These are phyloP conservation scores for Akanthomyces lecanii DNA, from an alignment of 2,329 filamentous ascomycete genomes.

Conservation along the genomic window DNA sequence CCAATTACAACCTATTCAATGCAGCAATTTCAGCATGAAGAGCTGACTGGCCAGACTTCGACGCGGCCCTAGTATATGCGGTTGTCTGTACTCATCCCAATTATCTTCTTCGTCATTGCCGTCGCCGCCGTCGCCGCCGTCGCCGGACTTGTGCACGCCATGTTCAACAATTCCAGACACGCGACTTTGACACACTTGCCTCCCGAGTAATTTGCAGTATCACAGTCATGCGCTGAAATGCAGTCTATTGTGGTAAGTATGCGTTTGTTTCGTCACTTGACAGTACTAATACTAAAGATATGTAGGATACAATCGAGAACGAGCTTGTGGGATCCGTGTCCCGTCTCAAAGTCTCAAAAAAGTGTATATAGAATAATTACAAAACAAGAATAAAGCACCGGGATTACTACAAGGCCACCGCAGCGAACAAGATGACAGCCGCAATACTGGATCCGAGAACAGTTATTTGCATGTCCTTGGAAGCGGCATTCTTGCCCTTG, in stretches of 20 bases:
- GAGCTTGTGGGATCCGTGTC: not conserved
- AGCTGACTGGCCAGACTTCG: not conserved
- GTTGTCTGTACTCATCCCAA: conserved; percentile 25
- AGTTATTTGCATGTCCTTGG: conserved; percentile 26
- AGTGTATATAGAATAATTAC: conserved; percentile 5
- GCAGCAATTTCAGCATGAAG: not conserved
- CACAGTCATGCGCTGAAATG: not conserved
- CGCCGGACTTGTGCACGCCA: no score
- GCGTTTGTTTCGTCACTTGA: not conserved
- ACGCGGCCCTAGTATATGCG: conserved; percentile 12
- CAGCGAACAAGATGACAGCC: conserved; percentile 27
- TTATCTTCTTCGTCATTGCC: conserved; percentile 23
- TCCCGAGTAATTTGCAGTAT: not conserved
- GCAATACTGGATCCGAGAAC: conserved; percentile 27
- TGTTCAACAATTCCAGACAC: no score
- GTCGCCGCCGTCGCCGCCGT: conserved; percentile 19
- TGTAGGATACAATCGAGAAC: not conserved
- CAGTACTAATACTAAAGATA: not conserved
- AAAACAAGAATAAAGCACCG: conserved; percentile 5
- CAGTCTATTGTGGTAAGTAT: not conserved
- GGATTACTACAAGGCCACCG: conserved; percentile 22
- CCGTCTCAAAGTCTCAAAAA: not conserved
- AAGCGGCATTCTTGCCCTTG: conserved; percentile 16
- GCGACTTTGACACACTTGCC: not conserved
- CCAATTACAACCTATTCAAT: not conserved